These are phyloP conservation scores for Sutorius eximius DNA, from an alignment of 1,284 basidiomycete species.

Conservation along the genomic window DNA sequence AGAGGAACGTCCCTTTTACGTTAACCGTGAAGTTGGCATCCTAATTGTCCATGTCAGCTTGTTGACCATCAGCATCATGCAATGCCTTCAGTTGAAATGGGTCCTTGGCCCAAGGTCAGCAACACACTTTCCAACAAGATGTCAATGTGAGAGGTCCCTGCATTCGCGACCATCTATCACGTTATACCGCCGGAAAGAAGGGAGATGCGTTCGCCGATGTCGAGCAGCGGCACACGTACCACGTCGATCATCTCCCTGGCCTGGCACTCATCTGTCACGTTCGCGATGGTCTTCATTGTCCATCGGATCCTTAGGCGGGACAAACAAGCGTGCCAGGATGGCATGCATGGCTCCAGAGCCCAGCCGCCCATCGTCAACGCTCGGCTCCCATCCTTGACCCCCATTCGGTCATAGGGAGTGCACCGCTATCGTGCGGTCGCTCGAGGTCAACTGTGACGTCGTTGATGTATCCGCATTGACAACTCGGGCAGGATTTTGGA, in stretches of 20 bases:
- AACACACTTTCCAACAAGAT: constrained; percentile 14
- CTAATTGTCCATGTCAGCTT: background rate
- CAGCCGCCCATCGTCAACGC: no score
- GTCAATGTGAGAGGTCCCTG: constrained; percentile 11
- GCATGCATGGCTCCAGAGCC: no score
- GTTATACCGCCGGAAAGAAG: background rate
- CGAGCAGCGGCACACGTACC: background rate
- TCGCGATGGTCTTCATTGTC: constrained; percentile 30
- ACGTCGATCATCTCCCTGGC: constrained; percentile 38
- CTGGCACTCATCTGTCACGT: constrained; percentile 39
- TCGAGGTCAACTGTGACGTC: no score
- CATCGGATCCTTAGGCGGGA: constrained; percentile 8
- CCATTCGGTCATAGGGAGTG: no score
- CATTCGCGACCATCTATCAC: constrained; percentile 28
- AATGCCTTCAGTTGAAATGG: background rate
- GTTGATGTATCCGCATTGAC: no score
- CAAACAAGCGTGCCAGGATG: no score
- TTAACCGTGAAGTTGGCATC: constrained; percentile 10
- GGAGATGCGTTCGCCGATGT: background rate
- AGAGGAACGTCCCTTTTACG: constrained; percentile 25
- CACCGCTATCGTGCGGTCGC: no score
- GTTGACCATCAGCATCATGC: background rate
- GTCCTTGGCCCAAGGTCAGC: background rate
- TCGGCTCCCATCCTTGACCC: no score
- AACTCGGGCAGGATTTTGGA: no score